Evolutionary conservation across 1,284 basidiomycete species (phyloP), one percentile per base, ranked within the genome.

Genomic region (Heterobasidion parviporum): DNA sequence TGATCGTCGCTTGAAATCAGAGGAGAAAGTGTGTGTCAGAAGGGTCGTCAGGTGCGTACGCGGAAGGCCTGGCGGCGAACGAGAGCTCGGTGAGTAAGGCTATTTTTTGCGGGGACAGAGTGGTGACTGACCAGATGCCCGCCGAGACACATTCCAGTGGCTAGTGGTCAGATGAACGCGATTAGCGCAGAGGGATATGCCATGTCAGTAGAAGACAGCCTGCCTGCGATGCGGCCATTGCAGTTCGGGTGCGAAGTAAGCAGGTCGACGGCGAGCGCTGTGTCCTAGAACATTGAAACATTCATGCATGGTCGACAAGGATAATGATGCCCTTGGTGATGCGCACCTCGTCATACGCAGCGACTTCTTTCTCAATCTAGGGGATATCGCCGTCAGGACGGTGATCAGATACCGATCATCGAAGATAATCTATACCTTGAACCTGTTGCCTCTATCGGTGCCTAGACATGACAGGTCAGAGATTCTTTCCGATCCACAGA

Each of bases 401-500:
- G 35, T 32, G 50, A 32, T 26, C 15, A 57, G 51, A 10, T 41
- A 52, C 10, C 36, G 6, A 16, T 16, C 26, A 47, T 6, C 8
- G 26, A 41, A n/a, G 32, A 36, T 34, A 33, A 34, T 50, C 15
- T 52, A n/a, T 62, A 80, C 91, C 80, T 96, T 96, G 77, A 88
- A 95, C 63, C 76, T 81, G 73, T 97, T 96, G 10, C 94, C 94
- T 60, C 87, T 74, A 66, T 94, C 92, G 18, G 94, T 94, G 34
- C 78, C 78, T 77, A 48, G 3, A 8, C 35, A 14, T 41, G 38
- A 10, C 10, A 41, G 38, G 38, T 41, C 12, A 41, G 38, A 41
- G 3, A 41, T 41, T 4, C 7, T 4, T 41, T 35, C 12, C 35
- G 54, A 33, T 34, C 49, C 2, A 33, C 46, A 53, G 48, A 18